Evolutionary conservation across 2,329 filamentous ascomycete genomes (phyloP).

Genomic region (Xylaria hypoxylon): DNA sequence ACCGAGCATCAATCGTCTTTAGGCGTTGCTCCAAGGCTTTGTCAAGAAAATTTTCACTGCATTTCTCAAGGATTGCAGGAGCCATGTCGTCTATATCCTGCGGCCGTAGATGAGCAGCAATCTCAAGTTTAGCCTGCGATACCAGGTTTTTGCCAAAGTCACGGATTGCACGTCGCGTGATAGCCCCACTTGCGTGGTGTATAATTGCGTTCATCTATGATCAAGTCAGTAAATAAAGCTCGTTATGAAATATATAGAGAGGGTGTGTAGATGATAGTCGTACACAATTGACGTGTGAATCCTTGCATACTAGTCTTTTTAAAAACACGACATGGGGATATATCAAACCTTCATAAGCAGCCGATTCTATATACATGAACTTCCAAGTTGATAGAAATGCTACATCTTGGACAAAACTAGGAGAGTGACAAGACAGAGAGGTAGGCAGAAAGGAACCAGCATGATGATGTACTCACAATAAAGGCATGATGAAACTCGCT

Average conservation of each 20-base stretch:
- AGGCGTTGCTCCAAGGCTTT: constrained; percentile 64
- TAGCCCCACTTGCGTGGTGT: constrained; percentile 55
- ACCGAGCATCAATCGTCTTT: constrained; percentile 64
- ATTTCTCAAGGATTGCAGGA: constrained; percentile 58
- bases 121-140: constrained; percentile 54
- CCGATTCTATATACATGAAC: not conserved
- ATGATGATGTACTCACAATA: constrained; percentile 56
- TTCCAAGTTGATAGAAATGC: not conserved
- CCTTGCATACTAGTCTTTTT: not conserved
- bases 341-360: not conserved
- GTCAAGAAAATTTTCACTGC: constrained; percentile 64
- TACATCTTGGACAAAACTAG: too few relatives aligned
- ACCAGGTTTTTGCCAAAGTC: constrained; percentile 62
- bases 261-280: not conserved
- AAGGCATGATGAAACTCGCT: constrained; percentile 66
- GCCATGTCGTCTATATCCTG: constrained; percentile 60
- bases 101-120: constrained; percentile 56
- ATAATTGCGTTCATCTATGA: constrained; percentile 62
- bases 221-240: constrained; percentile 4
- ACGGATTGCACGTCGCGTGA: constrained; percentile 55
- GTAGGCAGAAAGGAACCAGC: not conserved
- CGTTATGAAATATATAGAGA: not conserved
- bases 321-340: not conserved
- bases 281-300: too few relatives aligned
- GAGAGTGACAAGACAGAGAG: constrained; percentile 7